Conservation (phyloP, 208 protist genomes). For the Vickermania ingenoplastis region DNA sequence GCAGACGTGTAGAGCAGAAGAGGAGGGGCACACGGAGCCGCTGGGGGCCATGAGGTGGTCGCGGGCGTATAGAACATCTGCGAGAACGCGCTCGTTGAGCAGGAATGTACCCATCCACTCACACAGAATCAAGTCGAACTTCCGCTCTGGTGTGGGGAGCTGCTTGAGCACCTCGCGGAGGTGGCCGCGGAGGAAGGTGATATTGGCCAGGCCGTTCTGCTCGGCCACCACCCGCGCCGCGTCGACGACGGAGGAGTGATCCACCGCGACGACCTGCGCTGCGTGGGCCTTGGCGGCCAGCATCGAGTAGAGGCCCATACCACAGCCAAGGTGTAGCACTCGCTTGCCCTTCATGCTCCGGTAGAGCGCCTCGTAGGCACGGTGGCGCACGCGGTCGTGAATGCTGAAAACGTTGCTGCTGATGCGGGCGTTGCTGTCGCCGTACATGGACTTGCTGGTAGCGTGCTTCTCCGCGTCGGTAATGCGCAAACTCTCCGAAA, state of each 20-base stretch:
- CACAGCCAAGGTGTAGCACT: conserved; percentile 80
- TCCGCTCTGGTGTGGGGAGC: conserved; percentile 33
- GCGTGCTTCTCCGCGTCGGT: conserved; percentile 79
- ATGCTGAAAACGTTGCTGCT: conserved; percentile 60
- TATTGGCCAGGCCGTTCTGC: conserved; percentile 73
- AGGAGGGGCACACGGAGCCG: conserved; percentile 75
- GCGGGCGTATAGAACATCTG: conserved; percentile 68
- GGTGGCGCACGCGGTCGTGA: conserved; percentile 59
- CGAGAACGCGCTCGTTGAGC: conserved; percentile 67
- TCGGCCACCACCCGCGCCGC: conserved; percentile 61
- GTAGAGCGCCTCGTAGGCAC: conserved; percentile 74
- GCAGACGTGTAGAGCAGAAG: conserved; percentile 72
- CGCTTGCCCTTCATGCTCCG: conserved; percentile 73
- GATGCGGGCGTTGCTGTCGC: conserved; percentile 70
- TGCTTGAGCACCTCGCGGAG: conserved; percentile 48
- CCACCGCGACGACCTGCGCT: conserved; percentile 71
- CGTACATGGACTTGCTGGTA: conserved; percentile 79
- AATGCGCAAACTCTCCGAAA: conserved; percentile 67
- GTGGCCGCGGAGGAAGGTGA: conserved; percentile 66
- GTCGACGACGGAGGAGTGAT: conserved; percentile 75
- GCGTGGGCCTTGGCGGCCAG: conserved; percentile 61
- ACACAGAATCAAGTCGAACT: conserved; percentile 85
- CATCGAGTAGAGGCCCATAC: conserved; percentile 84
- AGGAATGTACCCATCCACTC: conserved; percentile 87
- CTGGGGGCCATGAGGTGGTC: conserved; percentile 58